Base-by-base conservation (phyloP, 2,329 filamentous ascomycete species). In the Gremmenia infestans region DNA sequence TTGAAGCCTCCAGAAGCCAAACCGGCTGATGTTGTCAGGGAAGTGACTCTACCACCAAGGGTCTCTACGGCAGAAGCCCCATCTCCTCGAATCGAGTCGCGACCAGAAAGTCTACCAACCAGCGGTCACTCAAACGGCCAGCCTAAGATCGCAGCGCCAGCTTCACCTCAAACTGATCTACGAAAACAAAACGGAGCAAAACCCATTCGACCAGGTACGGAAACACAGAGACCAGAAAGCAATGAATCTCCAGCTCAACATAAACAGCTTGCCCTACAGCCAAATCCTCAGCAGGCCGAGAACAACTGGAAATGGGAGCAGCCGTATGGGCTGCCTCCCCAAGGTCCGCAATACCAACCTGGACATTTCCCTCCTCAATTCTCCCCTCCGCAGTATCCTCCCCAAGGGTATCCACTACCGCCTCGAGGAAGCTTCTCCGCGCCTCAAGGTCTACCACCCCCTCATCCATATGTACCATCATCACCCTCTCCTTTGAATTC, bases 401-500 rank as follows among this genome's bases (percentile, higher is more conserved):
- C 56, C 22, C 56, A 53, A 37, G n/a, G n/a, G 23, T 53, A 37
- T 40, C 17, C 37, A 25, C 52, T 42, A 14, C 52, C 54, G 45
- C 54, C 54, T 36, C 52, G 60, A 47, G 62, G 66, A 46, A 63
- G 64, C 15, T 64, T 67, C 48, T 57, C 67, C 15, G 58, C 58
- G 52, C 62, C 67, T 17, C 63, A 66, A 53, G 57, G 56, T 11
- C 39, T 68, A 19, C 63, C 62, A 50, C 63, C 63, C 39, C 63
- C 65, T 42, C 65, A 65, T 52, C 59, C 58, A 40, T 64, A 63
- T 60, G 57, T 69, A 40, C 68, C 68, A 48, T 70, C 67, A 48
- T 68, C 68, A 42, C 68, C 67, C n/a, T 68, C 68, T 45, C 68
- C 67, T 17, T 37, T 65, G 3, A 64, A 65, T 43, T 37, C 58